Conservation (phyloP, 1,284 basidiomycete genomes). For the Ganoderma leucocontextum region DNA sequence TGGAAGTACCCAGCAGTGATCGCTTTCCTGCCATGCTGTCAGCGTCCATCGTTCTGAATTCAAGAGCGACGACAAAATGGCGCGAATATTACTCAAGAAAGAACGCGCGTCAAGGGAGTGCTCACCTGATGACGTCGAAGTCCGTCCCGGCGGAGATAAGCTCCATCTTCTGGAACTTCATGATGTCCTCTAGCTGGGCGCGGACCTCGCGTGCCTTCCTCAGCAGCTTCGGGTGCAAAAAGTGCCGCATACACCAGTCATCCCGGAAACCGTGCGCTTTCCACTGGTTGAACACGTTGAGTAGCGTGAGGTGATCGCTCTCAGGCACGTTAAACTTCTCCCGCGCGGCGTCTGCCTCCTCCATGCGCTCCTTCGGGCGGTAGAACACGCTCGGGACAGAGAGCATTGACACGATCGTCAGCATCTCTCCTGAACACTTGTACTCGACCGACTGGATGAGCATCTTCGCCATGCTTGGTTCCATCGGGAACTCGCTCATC, state of each 20-base stretch:
- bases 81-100: slow-evolving; percentile 1
- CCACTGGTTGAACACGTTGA: slow-evolving; percentile 99
- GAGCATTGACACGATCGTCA: slow-evolving; percentile 99
- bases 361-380: slow-evolving; percentile 93
- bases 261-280: slow-evolving; percentile 95
- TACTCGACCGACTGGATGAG: slow-evolving; percentile 95
- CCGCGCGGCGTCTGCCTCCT: slow-evolving; percentile 95
- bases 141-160: slow-evolving; percentile 92
- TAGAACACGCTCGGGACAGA: slow-evolving; percentile 98
- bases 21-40: slow-evolving; percentile 75
- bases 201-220: slow-evolving; percentile 98
- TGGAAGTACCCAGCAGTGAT: slow-evolving; percentile 99
- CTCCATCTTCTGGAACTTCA: slow-evolving; percentile 97
- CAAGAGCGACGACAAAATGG: not conserved
- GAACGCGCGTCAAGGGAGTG: slow-evolving; percentile 10
- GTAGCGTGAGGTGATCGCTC: slow-evolving; percentile 94
- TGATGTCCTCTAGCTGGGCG: slow-evolving; percentile 96
- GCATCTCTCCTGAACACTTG: slow-evolving; percentile 93
- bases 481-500: slow-evolving; percentile 99
- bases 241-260: slow-evolving; percentile 94
- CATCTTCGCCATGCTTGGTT: slow-evolving; percentile 98
- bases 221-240: slow-evolving; percentile 95
- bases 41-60: not conserved
- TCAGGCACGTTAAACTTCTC: slow-evolving; percentile 99
- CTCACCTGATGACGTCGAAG: slow-evolving; percentile 90